phyloP scores from a whole-genome alignment of 2,329 filamentous ascomycete genomes.

The Hypoxylon rubiginosum region DNA sequence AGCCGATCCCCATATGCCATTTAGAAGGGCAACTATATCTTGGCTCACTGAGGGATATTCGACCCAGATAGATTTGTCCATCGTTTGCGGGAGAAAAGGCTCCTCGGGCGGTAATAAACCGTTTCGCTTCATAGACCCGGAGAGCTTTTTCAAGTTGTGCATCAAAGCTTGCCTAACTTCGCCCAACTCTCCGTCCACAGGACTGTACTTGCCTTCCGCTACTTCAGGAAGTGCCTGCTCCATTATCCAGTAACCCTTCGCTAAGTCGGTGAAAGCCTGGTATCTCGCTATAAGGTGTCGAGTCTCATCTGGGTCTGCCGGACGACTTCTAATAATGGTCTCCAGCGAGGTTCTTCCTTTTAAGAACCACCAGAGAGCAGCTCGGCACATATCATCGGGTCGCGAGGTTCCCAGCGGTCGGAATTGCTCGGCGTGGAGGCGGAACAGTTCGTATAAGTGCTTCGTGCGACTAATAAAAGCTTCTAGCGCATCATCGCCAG shows the following conservation, averaged over 20 bases:
- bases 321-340: constrained; percentile 74
- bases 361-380: constrained; percentile 90
- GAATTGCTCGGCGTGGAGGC: constrained; percentile 80
- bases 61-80: constrained; percentile 86
- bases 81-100: constrained; percentile 77
- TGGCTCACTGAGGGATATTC: constrained; percentile 80
- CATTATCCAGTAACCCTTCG: constrained; percentile 88
- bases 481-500: constrained; percentile 75
- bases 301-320: constrained; percentile 67
- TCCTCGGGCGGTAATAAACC: constrained; percentile 80
- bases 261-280: constrained; percentile 87
- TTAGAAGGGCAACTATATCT: constrained; percentile 78
- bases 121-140: constrained; percentile 87
- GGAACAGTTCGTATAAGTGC: constrained; percentile 82
- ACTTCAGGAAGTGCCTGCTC: constrained; percentile 67
- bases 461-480: constrained; percentile 79
- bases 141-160: constrained; percentile 78
- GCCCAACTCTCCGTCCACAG: constrained; percentile 62
- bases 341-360: constrained; percentile 84
- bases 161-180: constrained; percentile 69
- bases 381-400: constrained; percentile 77
- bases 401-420: constrained; percentile 74
- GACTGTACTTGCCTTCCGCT: constrained; percentile 57
- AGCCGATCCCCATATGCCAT: constrained; percentile 68
- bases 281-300: constrained; percentile 70